Evolutionary conservation across 805 yeast genomes (phyloP), one percentile per base, ranked within the genome.

Genomic region (Candida maesae): DNA sequence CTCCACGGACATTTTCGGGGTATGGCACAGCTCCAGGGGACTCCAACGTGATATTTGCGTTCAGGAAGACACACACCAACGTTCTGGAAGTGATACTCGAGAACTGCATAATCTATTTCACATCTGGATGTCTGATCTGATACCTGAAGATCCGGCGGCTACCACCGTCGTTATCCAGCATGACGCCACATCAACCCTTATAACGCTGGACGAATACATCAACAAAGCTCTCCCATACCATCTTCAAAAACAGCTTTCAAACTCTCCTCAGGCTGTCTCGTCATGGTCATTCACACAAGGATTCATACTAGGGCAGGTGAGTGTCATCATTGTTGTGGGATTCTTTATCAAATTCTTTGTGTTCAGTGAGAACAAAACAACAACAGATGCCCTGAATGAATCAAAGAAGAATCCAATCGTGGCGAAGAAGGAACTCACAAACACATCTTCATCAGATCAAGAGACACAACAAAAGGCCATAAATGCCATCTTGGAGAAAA

Each of bases 221-320:
- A 59, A 53, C 40, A 59, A 59, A 28, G 59, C 63, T 0, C 44
- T 67, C 11, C 70, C 70, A 0, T 47, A 46, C 32, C 68, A 65
- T 46, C 42, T 67, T 16, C 64, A 66, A 33, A 53, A 53, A 33
- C 59, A 63, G 25, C 49, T 66, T 10, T 49, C 53, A 25, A 51
- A 57, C 12, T 42, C 52, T 33, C 30, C 58, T 40, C 35, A 42
- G 11, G 13, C 48, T 13, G 53, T 57, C 4, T 20, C 36, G 12
- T 51, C 65, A 4, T 79, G 86, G 84, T 75, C 84, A n/a, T 85
- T 85, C 53, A 78, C 88, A 0, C 86, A 83, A 50, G 95, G 95
- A 2, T 66, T 85, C 12, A 64, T 84, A 2, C 45, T 84, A 2
- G 95, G 95, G 0, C 93, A 85, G 55, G 51, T 82, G 13, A 80